A percentile compares a stretch with the other conserved stretches of the same genome.
Conservation (phyloP, 306 rosid genomes). For the Fragaria ananassa region DNA sequence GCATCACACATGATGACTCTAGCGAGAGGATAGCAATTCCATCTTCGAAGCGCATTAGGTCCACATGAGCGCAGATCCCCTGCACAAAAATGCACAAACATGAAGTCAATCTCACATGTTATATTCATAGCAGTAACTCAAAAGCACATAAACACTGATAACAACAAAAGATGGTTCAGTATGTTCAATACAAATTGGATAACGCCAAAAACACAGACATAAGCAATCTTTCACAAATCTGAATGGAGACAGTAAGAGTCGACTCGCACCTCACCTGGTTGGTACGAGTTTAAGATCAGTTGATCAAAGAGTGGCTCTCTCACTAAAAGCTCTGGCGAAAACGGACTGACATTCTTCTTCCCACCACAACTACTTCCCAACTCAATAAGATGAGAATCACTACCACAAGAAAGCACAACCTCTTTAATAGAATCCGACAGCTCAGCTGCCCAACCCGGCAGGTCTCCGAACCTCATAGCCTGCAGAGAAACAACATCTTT, state of each 20-base stretch:
- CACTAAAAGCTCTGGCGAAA: constrained; percentile 43
- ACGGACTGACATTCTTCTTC: constrained; percentile 16
- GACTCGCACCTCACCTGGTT: constrained; percentile 69
- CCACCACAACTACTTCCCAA: constrained; percentile 13
- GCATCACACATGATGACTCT: constrained; percentile 83
- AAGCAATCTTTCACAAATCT: too few relatives aligned
- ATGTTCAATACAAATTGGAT: too few relatives aligned
- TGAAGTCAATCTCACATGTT: background rate
- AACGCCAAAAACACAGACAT: too few relatives aligned
- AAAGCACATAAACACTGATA: background rate
- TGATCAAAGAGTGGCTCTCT: constrained; percentile 83
- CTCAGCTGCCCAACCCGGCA: constrained; percentile 66
- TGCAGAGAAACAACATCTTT: constrained; percentile 20
- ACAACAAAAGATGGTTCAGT: too few relatives aligned
- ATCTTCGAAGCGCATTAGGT: constrained; percentile 83
- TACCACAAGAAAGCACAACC: constrained; percentile 24
- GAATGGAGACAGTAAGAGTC: background rate
- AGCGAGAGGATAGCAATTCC: constrained; percentile 84
- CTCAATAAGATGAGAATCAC: constrained; percentile 13
- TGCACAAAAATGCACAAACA: constrained; percentile 14
- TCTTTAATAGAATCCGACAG: constrained; percentile 46
- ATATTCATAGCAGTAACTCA: background rate
- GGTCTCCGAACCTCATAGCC: constrained; percentile 89
- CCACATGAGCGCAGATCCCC: constrained; percentile 84
- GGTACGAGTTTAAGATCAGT: constrained; percentile 62